These are phyloP conservation scores for Roridomyces roridus DNA, from an alignment of 768 basidiomycete genomes.

Conservation along the genomic window DNA sequence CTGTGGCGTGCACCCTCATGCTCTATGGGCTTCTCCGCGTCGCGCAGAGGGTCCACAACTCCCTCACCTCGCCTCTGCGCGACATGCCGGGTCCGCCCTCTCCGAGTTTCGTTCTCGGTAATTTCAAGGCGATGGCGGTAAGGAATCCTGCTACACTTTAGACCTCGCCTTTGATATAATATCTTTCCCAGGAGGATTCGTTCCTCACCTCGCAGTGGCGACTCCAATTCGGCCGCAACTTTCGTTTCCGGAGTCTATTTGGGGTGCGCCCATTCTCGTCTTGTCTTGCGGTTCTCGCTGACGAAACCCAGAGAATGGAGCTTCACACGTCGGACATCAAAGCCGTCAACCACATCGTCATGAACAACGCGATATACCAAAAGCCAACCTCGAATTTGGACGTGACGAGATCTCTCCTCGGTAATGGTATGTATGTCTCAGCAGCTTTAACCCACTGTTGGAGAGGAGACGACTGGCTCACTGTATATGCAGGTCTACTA, in stretches of 20 bases:
- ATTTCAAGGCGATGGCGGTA: too few species aligned
- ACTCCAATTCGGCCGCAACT: background rate
- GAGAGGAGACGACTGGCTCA: background rate
- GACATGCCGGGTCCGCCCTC: too few species aligned
- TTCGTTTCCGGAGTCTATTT: constrained; percentile 5
- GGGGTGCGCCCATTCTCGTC: background rate
- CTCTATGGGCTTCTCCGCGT: too few species aligned
- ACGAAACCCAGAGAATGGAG: constrained; percentile 33
- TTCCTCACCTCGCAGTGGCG: background rate
- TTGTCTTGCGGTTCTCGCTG: too few species aligned
- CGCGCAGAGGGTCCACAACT: too few species aligned
- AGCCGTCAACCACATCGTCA: constrained; percentile 50
- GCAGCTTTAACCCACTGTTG: too few species aligned
- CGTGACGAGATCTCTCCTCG: background rate
- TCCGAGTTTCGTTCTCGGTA: too few species aligned
- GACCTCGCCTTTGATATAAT: too few species aligned
- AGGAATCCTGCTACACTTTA: too few species aligned
- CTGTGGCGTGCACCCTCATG: too few species aligned
- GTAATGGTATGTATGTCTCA: constrained; percentile 8
- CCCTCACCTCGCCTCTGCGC: too few species aligned
- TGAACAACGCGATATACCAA: background rate
- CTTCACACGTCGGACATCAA: constrained; percentile 53
- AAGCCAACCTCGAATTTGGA: background rate
- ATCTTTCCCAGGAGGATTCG: too few species aligned
- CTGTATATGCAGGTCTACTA: background rate